Base-by-base conservation (phyloP, 1,139 yeast species). In the Magnusiomyces fungicola region DNA sequence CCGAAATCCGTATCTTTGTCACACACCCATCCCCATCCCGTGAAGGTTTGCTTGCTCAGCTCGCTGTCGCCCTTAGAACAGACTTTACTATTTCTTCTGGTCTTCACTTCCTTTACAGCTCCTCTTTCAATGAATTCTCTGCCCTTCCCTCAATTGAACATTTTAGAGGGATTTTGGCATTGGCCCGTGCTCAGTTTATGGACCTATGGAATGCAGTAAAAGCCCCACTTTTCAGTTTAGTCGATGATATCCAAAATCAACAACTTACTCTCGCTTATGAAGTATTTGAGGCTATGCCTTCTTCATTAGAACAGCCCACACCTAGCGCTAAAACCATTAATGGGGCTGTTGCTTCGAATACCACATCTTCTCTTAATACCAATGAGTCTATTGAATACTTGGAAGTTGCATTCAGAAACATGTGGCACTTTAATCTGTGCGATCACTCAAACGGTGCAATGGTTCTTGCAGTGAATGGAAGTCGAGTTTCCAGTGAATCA, bases 361-460 rank as follows among this genome's bases (percentile, higher is more conserved):
- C 51, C 4, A 24, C 36, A 19, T 2, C 42, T 18, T 19, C 45
- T 6, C 7, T 49, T 10, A 34, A 38, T 32, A 33, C 44, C 19
- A 22, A 30, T 21, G 47, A 30, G 34, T 43, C 51, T 22, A 48
- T 49, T 25, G 86, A 80, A 56, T 68, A 76, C 47, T 77, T 80
- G 58, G 77, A 78, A 59, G 70, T 78, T 18, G 80, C 87, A 1
- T 83, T 80, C 63, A 81, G 81, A 58, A 81, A 82, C 60, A 72
- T 81, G 55, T 84, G 94, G 94, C 88, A 84, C 62, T 82, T 81
- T 61, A 83, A 83, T 59, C 66, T 84, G 47, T 79, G 89, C 59
- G 92, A 83, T 61, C 68, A 70, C n/a, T 65, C 69, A 21, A 67
- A 69, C 45, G 82, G 82, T 2, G 57, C 68, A 16, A 60, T 75